These are phyloP conservation scores for Microsporum audouinii DNA, from an alignment of 2,329 filamentous ascomycete genomes.

Conservation along the genomic window DNA sequence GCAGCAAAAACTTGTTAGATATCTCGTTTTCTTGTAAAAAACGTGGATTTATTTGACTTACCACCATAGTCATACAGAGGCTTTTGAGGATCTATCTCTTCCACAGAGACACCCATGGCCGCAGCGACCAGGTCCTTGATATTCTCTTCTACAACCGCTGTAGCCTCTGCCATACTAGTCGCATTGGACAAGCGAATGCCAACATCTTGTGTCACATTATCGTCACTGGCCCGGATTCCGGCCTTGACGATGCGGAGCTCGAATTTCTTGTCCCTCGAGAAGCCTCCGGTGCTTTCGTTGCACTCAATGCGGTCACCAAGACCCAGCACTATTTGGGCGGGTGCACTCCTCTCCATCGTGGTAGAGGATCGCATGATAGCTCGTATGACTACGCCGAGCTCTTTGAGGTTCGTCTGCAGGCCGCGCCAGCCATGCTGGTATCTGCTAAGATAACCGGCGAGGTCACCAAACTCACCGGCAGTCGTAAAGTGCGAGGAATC, in stretches of 20 bases:
- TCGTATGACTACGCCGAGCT: constrained; percentile 1
- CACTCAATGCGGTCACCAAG: not conserved
- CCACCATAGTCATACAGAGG: constrained; percentile 12
- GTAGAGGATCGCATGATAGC: constrained; percentile 4
- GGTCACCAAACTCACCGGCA: constrained; percentile 4
- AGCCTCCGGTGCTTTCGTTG: not conserved
- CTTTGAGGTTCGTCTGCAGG: constrained; percentile 1
- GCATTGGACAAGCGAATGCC: not conserved
- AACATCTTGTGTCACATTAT: not conserved
- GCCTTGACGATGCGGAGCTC: not conserved
- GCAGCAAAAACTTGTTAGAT: not conserved
- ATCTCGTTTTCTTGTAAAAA: not conserved
- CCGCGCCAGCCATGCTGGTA: constrained; percentile 7
- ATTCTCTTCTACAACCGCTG: not conserved
- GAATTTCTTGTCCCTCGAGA: constrained; percentile 6
- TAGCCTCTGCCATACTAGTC: constrained; percentile 3
- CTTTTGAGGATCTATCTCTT: constrained; percentile 12
- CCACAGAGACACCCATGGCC: constrained; percentile 3
- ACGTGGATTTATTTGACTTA: not conserved
- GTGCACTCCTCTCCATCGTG: constrained; percentile 1
- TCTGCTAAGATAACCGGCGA: constrained; percentile 5
- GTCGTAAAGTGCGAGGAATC: constrained; percentile 9
- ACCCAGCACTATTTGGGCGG: constrained; percentile 7
- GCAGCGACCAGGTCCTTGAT: constrained; percentile 13
- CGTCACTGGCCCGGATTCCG: not conserved